Evolutionary conservation across 164 flowering plant species (phyloP), one percentile per base, ranked within the genome.

Genomic region (Hamamelis virginiana): DNA sequence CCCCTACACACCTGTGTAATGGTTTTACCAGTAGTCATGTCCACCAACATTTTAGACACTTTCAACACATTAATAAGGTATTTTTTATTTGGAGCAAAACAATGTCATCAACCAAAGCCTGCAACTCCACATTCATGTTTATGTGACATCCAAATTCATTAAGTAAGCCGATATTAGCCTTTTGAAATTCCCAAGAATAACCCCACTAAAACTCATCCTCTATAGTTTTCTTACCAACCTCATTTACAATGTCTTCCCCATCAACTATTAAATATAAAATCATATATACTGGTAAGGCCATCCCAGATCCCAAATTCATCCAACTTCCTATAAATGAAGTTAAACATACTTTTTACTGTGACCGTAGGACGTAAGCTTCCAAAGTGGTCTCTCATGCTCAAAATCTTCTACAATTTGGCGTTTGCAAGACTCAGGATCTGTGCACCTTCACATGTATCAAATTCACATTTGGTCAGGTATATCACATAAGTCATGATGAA

Each of bases 341-440:
- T 64, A 23, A 76, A 78, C 85, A 74, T 79, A 84, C 91, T 82
- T 33, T 77, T 77, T 87, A 27, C 46, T 62, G 61, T 94, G 98
- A 62, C 88, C 84, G 72, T 92, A 94, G 72, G 97, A 92, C 8
- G 95, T 90, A 62, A 90, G 90, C 85, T 81, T 89, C 98, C 98
- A 94, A 71, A 87, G 80, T 21, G 97, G 98, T 66, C 82, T 85
- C 81, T 94, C 98, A 55, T 81, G 68, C 75, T 86, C 57, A 71
- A 86, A 84, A 82, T 94, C 95, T 75, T 90, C 91, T 27, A 27
- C 80, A 66, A 94, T 85, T 72, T 68, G 72, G 12, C 79, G 80
- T 72, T 85, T 89, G 82, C 98, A 94, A 10, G 82, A 67, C 64
- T 87, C 93, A 50, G 90, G 82, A 80, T 90, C 91, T 9, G 89